phyloP scores from a whole-genome alignment of 768 basidiomycete species.

The Calocera cornea region DNA sequence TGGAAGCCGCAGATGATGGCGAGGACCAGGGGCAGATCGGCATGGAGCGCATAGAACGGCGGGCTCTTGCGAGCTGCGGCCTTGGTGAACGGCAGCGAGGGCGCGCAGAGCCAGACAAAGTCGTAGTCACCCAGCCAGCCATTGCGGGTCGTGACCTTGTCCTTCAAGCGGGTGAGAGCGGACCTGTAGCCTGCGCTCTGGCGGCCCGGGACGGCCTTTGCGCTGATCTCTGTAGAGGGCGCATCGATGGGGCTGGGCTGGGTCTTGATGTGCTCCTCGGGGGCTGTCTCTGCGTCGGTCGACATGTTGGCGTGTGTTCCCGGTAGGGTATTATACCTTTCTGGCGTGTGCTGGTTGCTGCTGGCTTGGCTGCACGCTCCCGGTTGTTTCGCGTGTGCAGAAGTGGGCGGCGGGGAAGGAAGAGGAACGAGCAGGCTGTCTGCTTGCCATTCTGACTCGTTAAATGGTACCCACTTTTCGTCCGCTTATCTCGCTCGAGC shows the following conservation, averaged over 20 bases:
- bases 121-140: slow-evolving; percentile 83
- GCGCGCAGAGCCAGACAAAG: slow-evolving; percentile 60
- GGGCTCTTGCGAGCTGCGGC: slow-evolving; percentile 30
- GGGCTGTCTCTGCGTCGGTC: background rate
- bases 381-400: background rate
- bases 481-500: background rate
- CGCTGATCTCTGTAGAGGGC: background rate
- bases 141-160: slow-evolving; percentile 36
- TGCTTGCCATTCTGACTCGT: background rate
- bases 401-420: background rate
- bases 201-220: background rate
- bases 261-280: background rate
- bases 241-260: background rate
- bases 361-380: background rate
- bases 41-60: slow-evolving; percentile 64
- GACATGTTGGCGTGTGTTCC: background rate
- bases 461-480: background rate
- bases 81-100: slow-evolving; percentile 45
- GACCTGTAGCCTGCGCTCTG: background rate
- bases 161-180: background rate
- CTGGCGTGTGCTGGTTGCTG: background rate
- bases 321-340: background rate
- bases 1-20: slow-evolving; percentile 52
- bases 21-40: slow-evolving; percentile 56
- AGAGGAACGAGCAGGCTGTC: background rate